Evolutionary conservation across 2,329 filamentous ascomycete species (phyloP), one percentile per base, ranked within the genome.

Genomic region (Fusarium sp.): DNA sequence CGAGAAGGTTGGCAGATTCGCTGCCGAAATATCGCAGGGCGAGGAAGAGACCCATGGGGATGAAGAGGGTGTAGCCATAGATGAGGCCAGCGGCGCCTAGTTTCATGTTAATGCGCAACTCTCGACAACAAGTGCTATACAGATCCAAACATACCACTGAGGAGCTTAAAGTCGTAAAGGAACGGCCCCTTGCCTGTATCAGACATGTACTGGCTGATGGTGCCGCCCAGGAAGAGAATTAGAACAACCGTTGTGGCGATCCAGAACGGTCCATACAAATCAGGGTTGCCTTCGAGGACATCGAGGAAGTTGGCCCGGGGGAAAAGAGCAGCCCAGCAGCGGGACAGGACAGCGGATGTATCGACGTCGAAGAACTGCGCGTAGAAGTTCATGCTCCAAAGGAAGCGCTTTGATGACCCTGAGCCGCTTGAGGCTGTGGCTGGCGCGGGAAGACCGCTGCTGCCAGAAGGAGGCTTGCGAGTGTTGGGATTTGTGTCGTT

Each of bases 351-450:
- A 55, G 96, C 93, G 64, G 88, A 90, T 3, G 96, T 98, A 82
- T 99, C 96, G 70, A 99, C 95, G 78, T 99, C 96, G 83, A 99
- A 99, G 88, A 96, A 98, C 83, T 97, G 96, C 59, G 94, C 90
- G 84, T 99, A 99, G 85, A 97, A 99, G 61, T 90, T 89, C 68
- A 98, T 85, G 47, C 90, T 90, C 96, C 96, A 99, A 70, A 98
- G 92, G 83, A 91, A 94, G 77, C 93, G 93, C 83, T 98, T 98
- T 65, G 88, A 86, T n/a, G 80, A 80, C 20, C 69, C 73, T 14
- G 78, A 75, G 20, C 80, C 78, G 21, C 47, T 46, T 21, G 83
- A 80, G 4, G 87, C 83, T 20, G 88, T 90, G 14, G 78, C 88
- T 3, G 88, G 88, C 3, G 84, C 82, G 1, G 88, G 89, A 3